Evolutionary conservation across 1,284 basidiomycete genomes (phyloP).

Genomic region (Tylopilus sp.): DNA sequence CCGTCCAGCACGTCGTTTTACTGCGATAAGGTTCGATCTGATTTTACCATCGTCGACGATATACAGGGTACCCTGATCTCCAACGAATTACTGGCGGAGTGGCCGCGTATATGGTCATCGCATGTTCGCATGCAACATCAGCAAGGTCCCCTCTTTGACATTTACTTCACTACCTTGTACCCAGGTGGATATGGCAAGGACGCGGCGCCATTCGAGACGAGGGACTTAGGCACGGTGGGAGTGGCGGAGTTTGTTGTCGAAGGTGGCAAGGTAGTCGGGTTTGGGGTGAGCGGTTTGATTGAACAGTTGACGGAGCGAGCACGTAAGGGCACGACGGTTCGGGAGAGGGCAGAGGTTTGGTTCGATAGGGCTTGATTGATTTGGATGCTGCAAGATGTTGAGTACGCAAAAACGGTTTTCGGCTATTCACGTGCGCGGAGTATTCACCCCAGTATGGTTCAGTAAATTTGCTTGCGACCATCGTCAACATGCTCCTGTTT

Average conservation of each 20-base stretch:
- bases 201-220: constrained; percentile 40
- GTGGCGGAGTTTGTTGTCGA: constrained; percentile 34
- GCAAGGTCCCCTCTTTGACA: constrained; percentile 25
- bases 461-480: too few relatives aligned
- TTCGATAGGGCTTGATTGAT: constrained; percentile 29
- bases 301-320: constrained; percentile 27
- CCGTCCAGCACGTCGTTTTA: constrained; percentile 37
- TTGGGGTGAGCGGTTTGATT: constrained; percentile 34
- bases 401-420: too few relatives aligned
- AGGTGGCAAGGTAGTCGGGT: constrained; percentile 36
- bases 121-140: constrained; percentile 39
- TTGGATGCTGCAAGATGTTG: too few relatives aligned
- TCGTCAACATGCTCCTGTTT: too few relatives aligned
- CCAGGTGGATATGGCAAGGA: constrained; percentile 44
- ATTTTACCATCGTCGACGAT: constrained; percentile 31
- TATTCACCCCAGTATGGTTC: too few relatives aligned
- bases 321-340: constrained; percentile 19
- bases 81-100: constrained; percentile 38
- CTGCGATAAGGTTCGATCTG: constrained; percentile 40
- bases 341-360: constrained; percentile 40
- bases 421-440: too few relatives aligned
- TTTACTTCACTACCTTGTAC: constrained; percentile 33
- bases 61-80: background rate
- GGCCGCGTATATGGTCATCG: constrained; percentile 40
- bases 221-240: constrained; percentile 4